phyloP scores from a whole-genome alignment of 1,284 basidiomycete species.

The Puccinia hordei region DNA sequence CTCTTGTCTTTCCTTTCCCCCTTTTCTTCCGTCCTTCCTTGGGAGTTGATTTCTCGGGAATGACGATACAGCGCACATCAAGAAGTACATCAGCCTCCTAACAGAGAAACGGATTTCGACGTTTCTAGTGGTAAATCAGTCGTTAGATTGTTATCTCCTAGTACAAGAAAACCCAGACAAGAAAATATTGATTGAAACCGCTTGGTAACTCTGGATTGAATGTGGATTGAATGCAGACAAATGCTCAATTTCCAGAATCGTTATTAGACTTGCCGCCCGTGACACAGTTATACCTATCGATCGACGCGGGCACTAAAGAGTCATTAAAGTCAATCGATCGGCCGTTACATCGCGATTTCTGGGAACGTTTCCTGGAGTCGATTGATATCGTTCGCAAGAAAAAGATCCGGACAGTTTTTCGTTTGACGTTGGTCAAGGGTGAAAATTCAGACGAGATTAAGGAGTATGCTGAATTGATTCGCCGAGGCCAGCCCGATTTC shows the following conservation, averaged over 20 bases:
- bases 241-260: constrained; percentile 52
- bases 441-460: constrained; percentile 50
- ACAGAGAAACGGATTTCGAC: constrained; percentile 50
- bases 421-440: constrained; percentile 51
- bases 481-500: constrained; percentile 49
- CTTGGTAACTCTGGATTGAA: not conserved
- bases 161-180: not conserved
- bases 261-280: constrained; percentile 43
- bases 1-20: not conserved
- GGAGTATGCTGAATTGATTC: constrained; percentile 49
- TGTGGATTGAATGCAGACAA: constrained; percentile 34
- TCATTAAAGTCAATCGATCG: constrained; percentile 50
- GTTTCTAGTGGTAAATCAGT: constrained; percentile 41
- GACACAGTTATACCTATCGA: constrained; percentile 52
- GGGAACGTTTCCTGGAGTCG: constrained; percentile 51
- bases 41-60: not conserved
- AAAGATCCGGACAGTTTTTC: constrained; percentile 50
- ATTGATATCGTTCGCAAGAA: constrained; percentile 48
- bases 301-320: constrained; percentile 51
- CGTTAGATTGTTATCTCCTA: not conserved
- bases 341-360: constrained; percentile 52
- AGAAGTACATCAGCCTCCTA: constrained; percentile 50
- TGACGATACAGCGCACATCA: constrained; percentile 48
- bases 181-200: not conserved
- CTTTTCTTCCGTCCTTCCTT: not conserved